Evolutionary conservation across 106 monocot species (phyloP).

Genomic region (Dioscorea zingiberensis): DNA sequence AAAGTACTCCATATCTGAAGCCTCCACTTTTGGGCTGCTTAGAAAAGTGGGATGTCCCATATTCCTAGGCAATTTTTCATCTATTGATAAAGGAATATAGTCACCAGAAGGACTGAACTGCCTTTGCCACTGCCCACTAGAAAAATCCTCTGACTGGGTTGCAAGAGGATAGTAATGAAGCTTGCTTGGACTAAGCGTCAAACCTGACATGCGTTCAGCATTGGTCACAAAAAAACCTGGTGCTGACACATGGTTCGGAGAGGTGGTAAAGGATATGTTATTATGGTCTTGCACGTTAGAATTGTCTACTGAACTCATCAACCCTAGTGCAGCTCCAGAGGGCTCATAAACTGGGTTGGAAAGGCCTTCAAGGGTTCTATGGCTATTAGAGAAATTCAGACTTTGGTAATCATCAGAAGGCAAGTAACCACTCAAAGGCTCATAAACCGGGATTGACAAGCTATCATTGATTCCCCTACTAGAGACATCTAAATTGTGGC

Average conservation of each 20-base stretch:
- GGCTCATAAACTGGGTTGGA: background rate
- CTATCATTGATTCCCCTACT: no score
- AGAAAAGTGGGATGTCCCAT: background rate
- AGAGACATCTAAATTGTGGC: no score
- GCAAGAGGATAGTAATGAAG: background rate
- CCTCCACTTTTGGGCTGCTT: background rate
- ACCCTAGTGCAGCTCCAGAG: background rate
- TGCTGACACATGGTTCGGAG: background rate
- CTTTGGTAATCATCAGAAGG: background rate
- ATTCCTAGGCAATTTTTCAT: background rate
- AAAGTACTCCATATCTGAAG: background rate
- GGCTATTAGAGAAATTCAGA: conserved; percentile 2
- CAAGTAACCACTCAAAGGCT: background rate
- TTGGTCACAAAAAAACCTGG: background rate
- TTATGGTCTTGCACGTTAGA: background rate
- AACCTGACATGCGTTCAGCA: background rate
- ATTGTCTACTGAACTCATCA: background rate
- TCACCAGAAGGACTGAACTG: background rate
- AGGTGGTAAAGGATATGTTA: background rate
- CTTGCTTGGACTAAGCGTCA: background rate
- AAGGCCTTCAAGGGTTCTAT: background rate
- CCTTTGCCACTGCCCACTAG: background rate
- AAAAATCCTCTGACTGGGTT: background rate
- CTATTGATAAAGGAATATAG: conserved; percentile 1
- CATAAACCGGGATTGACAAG: no score